phyloP scores from a whole-genome alignment of 345 rosid species.

The Hirschfeldia incana region DNA sequence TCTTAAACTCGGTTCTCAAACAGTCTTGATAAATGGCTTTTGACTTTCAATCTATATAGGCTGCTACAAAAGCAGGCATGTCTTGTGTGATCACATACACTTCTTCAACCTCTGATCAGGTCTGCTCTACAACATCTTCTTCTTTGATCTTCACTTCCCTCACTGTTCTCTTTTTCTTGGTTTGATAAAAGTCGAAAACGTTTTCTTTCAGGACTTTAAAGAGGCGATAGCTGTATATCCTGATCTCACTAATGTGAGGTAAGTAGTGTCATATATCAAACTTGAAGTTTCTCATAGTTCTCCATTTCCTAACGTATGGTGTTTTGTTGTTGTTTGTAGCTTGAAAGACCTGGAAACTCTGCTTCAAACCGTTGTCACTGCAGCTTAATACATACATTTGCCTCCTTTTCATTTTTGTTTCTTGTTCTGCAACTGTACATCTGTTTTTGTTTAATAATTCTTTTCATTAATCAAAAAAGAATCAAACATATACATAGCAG shows the following conservation, averaged over 20 bases:
- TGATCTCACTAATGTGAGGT: slow-evolving; percentile 77
- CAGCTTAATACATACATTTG: slow-evolving; percentile 20
- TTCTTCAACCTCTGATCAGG: slow-evolving; percentile 90
- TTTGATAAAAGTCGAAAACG: not conserved
- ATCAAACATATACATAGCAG: slow-evolving; percentile 18
- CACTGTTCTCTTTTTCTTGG: not conserved
- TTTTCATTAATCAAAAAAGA: not conserved
- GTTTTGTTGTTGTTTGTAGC: slow-evolving; percentile 6
- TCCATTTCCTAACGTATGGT: not conserved
- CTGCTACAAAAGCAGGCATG: slow-evolving; percentile 91
- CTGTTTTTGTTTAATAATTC: not conserved
- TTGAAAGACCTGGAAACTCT: slow-evolving; percentile 34
- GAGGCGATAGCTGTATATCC: slow-evolving; percentile 78
- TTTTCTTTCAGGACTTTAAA: slow-evolving; percentile 64
- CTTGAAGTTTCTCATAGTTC: not conserved
- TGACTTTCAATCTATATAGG: slow-evolving; percentile 46
- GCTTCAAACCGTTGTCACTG: slow-evolving; percentile 28
- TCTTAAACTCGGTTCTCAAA: slow-evolving; percentile 4
- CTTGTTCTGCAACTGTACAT: slow-evolving; percentile 9
- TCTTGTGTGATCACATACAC: slow-evolving; percentile 82
- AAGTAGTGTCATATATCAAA: slow-evolving; percentile 20
- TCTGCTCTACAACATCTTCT: slow-evolving; percentile 25
- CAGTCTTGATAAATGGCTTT: not conserved
- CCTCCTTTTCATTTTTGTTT: not conserved
- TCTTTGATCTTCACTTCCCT: not conserved